Evolutionary conservation across 2,329 filamentous ascomycete species (phyloP).

Genomic region (Fusarium sp.): DNA sequence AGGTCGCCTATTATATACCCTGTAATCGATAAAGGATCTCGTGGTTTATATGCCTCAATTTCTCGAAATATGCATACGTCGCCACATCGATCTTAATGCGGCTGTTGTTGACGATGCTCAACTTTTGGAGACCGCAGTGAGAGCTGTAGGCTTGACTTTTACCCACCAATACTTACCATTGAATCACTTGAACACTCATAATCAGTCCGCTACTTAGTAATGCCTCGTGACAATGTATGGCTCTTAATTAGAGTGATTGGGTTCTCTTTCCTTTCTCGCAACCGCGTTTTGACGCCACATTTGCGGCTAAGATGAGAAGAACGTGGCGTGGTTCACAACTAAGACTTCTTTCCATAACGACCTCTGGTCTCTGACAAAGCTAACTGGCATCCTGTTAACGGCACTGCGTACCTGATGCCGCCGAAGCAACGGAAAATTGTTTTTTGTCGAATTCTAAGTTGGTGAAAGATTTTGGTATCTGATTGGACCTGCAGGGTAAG

Average conservation of each 20-base stretch:
- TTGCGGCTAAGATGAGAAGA: not conserved
- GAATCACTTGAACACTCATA: not conserved
- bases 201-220: no score
- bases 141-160: not conserved
- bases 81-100: not conserved
- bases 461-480: not conserved
- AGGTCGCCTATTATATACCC: not conserved
- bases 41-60: not conserved
- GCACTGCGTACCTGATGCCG: not conserved
- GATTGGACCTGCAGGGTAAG: not conserved
- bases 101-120: not conserved
- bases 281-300: not conserved
- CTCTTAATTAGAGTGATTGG: not conserved
- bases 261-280: not conserved
- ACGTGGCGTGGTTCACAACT: not conserved
- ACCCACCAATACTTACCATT: not conserved
- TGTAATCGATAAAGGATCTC: not conserved
- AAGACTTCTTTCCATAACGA: not conserved
- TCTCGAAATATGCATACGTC: not conserved
- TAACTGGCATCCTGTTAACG: not conserved
- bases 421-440: not conserved
- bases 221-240: fast-evolving
- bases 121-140: not conserved
- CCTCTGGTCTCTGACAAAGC: not conserved
- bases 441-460: not conserved